A percentile compares a stretch with the other conserved stretches of the same genome.
Evolutionary conservation across 176 grass and related monocot genomes (phyloP).

Genomic region (Oryza meridionalis): DNA sequence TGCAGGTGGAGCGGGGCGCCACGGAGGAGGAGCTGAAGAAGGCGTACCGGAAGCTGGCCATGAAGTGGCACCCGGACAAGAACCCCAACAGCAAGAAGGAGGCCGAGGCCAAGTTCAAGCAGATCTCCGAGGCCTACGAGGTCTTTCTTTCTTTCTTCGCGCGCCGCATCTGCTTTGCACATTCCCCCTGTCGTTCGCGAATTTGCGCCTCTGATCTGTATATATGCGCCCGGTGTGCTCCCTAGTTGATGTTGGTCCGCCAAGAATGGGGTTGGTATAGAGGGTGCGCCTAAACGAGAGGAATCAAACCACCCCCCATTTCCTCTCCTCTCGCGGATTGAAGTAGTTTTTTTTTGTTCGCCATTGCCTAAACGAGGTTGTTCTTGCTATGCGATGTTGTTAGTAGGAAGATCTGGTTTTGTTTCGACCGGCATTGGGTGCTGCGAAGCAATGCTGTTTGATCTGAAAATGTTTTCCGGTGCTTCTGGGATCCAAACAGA

Average conservation of each 20-base stretch:
- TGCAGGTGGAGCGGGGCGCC: slow-evolving; percentile 58
- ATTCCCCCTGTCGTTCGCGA: not conserved
- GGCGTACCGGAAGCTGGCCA: slow-evolving; percentile 78
- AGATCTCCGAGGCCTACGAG: slow-evolving; percentile 89
- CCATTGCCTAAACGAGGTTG: not conserved
- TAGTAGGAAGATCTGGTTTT: slow-evolving; percentile 5
- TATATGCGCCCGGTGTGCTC: not conserved
- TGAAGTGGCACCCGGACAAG: slow-evolving; percentile 89
- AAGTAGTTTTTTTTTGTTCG: not conserved
- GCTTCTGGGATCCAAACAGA: not conserved
- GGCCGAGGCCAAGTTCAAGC: slow-evolving; percentile 85
- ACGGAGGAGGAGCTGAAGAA: slow-evolving; percentile 78
- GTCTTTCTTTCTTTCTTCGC: not conserved
- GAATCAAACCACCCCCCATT: not conserved
- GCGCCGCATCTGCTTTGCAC: not conserved
- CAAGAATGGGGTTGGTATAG: not conserved
- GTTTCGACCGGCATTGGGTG: not conserved
- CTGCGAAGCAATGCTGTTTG: not conserved
- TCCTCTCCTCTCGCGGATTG: not conserved
- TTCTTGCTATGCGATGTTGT: slow-evolving; percentile 4
- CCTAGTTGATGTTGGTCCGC: not conserved
- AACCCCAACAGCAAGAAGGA: slow-evolving; percentile 75
- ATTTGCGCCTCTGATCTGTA: slow-evolving; percentile 18
- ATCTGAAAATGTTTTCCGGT: not conserved
- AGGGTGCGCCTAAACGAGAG: not conserved